Conservation (phyloP, 2,329 filamentous ascomycete species). For the Camillea tinctor region DNA sequence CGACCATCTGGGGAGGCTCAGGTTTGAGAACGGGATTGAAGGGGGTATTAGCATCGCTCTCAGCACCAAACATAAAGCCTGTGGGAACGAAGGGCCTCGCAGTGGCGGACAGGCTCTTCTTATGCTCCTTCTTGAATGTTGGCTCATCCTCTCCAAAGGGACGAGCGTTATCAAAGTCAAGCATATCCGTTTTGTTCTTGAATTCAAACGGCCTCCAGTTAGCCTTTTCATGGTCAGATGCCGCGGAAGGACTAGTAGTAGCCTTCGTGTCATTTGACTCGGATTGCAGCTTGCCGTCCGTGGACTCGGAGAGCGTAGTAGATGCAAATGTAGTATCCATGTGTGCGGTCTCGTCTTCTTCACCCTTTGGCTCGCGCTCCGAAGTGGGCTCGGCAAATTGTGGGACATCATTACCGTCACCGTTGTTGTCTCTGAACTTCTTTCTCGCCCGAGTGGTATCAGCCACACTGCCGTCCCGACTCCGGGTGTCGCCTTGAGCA, state of each 20-base stretch:
- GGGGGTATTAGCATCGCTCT: slow-evolving; percentile 27
- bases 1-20: slow-evolving; percentile 22
- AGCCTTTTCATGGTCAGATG: slow-evolving; percentile 48
- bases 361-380: slow-evolving; percentile 5
- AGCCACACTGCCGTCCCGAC: slow-evolving; percentile 60
- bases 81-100: slow-evolving; percentile 66
- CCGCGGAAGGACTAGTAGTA: slow-evolving; percentile 52
- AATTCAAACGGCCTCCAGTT: slow-evolving; percentile 64
- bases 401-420: slow-evolving; percentile 31
- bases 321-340: slow-evolving; percentile 55
- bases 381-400: slow-evolving; percentile 27
- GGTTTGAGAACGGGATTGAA: slow-evolving; percentile 30
- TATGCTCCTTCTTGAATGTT: slow-evolving; percentile 43
- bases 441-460: slow-evolving; percentile 72
- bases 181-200: slow-evolving; percentile 46
- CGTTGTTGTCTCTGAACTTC: slow-evolving; percentile 59
- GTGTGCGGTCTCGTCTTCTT: slow-evolving; percentile 44
- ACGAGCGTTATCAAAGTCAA: slow-evolving; percentile 51
- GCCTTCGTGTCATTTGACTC: slow-evolving; percentile 41
- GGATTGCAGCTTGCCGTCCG: slow-evolving; percentile 44
- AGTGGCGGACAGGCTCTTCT: slow-evolving; percentile 65
- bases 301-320: slow-evolving; percentile 50
- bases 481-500: slow-evolving; percentile 39
- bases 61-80: slow-evolving; percentile 32
- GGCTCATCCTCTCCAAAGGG: slow-evolving; percentile 45